These are phyloP conservation scores for Sugiyamaella qingdaonensis DNA, from an alignment of 805 yeast genomes.

Conservation along the genomic window DNA sequence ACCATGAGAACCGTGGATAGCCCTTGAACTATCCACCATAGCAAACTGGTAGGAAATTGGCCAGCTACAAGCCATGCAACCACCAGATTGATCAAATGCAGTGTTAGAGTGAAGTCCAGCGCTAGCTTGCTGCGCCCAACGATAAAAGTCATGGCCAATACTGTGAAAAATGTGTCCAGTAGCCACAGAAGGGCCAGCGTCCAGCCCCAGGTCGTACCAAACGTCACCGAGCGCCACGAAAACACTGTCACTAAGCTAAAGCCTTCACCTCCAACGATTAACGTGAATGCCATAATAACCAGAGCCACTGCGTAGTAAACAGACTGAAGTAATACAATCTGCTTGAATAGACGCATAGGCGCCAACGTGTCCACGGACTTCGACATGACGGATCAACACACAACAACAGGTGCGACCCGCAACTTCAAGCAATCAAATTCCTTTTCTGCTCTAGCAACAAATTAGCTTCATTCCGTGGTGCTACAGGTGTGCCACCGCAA, in stretches of 20 bases:
- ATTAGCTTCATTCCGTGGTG: no score
- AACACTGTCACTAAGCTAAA: constrained; percentile 69
- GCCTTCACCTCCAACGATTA: constrained; percentile 65
- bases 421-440: no score
- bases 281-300: constrained; percentile 58
- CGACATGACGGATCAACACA: neutral
- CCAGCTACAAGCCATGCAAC: constrained; percentile 64
- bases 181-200: constrained; percentile 75
- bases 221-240: constrained; percentile 70
- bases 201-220: constrained; percentile 77
- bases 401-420: no score
- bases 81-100: constrained; percentile 72
- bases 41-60: constrained; percentile 61
- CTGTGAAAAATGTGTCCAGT: constrained; percentile 76
- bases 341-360: constrained; percentile 58
- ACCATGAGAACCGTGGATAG: constrained; percentile 66
- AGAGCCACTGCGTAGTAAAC: constrained; percentile 75
- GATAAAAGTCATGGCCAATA: constrained; percentile 74
- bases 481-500: neutral
- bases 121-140: constrained; percentile 93
- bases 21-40: constrained; percentile 84
- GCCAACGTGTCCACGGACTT: constrained; percentile 33
- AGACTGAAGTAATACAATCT: constrained; percentile 71
- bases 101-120: constrained; percentile 94
- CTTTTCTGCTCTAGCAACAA: no score